Conservation (phyloP, 306 rosid genomes). For the Medicago lupulina region DNA sequence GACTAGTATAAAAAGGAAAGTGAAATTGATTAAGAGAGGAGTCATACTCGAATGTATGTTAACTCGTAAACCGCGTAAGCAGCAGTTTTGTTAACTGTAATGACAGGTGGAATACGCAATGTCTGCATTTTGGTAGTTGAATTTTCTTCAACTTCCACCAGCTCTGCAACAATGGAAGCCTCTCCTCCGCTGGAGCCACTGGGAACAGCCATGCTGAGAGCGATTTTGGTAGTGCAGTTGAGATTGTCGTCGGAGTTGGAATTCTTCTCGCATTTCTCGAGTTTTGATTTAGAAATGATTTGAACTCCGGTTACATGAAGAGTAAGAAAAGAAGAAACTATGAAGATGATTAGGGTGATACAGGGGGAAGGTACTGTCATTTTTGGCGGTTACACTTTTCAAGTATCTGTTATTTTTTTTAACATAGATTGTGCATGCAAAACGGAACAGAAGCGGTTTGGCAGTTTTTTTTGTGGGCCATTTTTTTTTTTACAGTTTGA, state of each 20-base stretch:
- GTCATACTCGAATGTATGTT: slow-evolving; percentile 71
- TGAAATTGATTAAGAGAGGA: neutral
- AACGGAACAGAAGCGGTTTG: too few relatives aligned
- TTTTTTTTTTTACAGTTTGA: too few relatives aligned
- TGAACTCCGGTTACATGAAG: slow-evolving; percentile 55
- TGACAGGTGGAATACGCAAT: slow-evolving; percentile 68
- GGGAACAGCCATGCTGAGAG: slow-evolving; percentile 84
- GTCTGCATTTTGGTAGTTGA: slow-evolving; percentile 83
- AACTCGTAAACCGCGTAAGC: slow-evolving; percentile 82
- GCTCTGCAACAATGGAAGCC: slow-evolving; percentile 83
- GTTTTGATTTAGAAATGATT: slow-evolving; percentile 90
- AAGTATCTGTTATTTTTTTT: too few relatives aligned
- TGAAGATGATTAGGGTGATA: slow-evolving; percentile 34
- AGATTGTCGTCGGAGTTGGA: slow-evolving; percentile 62
- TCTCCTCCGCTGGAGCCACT: slow-evolving; percentile 92
- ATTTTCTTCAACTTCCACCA: slow-evolving; percentile 91
- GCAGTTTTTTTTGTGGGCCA: too few relatives aligned
- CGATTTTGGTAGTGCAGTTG: slow-evolving; percentile 84
- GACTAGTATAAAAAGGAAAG: neutral
- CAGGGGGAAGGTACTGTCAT: slow-evolving; percentile 17
- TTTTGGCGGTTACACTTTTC: slow-evolving; percentile 20
- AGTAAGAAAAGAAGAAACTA: slow-evolving; percentile 40
- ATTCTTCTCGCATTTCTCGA: slow-evolving; percentile 81
- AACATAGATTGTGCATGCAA: too few relatives aligned
- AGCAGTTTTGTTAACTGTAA: slow-evolving; percentile 77